Evolutionary conservation across 768 basidiomycete species (phyloP).

Genomic region (Boletus tylopilopsis): DNA sequence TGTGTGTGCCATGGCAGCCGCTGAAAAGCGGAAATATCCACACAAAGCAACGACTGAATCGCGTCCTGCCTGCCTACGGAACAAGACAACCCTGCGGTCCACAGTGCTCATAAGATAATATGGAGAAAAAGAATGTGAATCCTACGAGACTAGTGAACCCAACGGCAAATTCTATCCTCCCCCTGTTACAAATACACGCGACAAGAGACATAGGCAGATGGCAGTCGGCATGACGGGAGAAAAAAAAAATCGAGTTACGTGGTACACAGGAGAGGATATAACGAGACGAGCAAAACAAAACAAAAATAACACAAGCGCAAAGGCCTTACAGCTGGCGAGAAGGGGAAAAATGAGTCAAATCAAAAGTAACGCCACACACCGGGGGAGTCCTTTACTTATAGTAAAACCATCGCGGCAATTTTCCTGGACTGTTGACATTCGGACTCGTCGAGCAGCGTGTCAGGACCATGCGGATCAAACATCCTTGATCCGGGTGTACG

Average conservation of each 20-base stretch:
- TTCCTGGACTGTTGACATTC: conserved; percentile 53
- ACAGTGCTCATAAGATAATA: too few species aligned
- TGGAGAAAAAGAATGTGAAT: too few species aligned
- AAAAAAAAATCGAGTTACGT: neutral
- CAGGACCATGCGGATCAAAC: conserved; percentile 47
- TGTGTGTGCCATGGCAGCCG: too few species aligned
- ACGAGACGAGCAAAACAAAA: conserved; percentile 7
- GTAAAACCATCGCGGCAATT: conserved; percentile 53
- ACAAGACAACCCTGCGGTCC: neutral
- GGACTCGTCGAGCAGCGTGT: conserved; percentile 69
- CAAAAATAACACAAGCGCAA: neutral
- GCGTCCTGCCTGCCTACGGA: too few species aligned
- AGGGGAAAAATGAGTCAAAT: too few species aligned
- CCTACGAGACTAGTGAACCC: too few species aligned
- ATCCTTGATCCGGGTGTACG: conserved; percentile 65
- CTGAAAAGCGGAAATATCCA: too few species aligned
- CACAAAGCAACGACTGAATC: too few species aligned
- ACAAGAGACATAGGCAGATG: conserved; percentile 2
- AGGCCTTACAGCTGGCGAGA: too few species aligned
- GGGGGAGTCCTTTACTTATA: conserved; percentile 16
- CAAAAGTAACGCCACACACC: too few species aligned
- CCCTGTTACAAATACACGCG: conserved; percentile 1
- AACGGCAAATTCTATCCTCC: conserved; percentile 2
- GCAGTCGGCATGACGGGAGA: neutral
- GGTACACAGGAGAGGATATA: conserved; percentile 13